Conservation (phyloP, 2,329 filamentous ascomycete genomes). For the Pyrenophora graminea region DNA sequence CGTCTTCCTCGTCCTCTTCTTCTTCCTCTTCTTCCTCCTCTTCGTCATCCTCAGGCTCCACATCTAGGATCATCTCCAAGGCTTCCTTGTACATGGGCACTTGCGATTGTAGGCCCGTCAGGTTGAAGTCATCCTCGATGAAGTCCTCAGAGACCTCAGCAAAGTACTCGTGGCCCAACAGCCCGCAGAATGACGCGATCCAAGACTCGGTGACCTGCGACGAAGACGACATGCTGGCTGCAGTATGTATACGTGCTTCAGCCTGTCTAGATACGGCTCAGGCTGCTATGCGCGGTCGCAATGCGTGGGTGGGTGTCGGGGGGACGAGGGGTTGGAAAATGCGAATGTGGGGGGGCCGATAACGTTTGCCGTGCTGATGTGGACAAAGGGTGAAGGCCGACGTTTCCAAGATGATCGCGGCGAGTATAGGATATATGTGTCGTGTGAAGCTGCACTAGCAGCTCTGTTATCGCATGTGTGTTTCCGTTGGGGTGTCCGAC, state of each 20-base stretch:
- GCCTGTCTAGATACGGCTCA: conserved; percentile 21
- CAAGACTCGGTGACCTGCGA: conserved; percentile 78
- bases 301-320: conserved; percentile 19
- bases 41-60: conserved; percentile 92
- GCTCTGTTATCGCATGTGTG: conserved; percentile 25
- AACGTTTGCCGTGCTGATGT: conserved; percentile 4
- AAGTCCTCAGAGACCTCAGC: conserved; percentile 98
- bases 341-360: conserved; percentile 31
- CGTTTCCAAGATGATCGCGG: background rate
- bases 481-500: conserved; percentile 8
- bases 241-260: conserved; percentile 9
- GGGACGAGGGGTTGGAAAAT: conserved; percentile 36
- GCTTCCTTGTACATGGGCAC: conserved; percentile 99
- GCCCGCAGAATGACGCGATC: conserved; percentile 96
- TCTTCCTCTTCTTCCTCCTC: conserved; percentile 75
- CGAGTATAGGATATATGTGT: background rate
- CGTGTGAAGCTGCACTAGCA: conserved; percentile 21
- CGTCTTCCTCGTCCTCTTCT: conserved; percentile 61
- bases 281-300: conserved; percentile 26
- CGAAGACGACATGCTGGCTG: conserved; percentile 57
- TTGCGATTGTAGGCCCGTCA: conserved; percentile 91
- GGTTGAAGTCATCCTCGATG: conserved; percentile 99
- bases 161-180: conserved; percentile 97
- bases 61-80: conserved; percentile 97
- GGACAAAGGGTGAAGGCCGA: conserved; percentile 4